phyloP scores from a whole-genome alignment of 1,284 basidiomycete species.

The Anthracocystis setariae region DNA sequence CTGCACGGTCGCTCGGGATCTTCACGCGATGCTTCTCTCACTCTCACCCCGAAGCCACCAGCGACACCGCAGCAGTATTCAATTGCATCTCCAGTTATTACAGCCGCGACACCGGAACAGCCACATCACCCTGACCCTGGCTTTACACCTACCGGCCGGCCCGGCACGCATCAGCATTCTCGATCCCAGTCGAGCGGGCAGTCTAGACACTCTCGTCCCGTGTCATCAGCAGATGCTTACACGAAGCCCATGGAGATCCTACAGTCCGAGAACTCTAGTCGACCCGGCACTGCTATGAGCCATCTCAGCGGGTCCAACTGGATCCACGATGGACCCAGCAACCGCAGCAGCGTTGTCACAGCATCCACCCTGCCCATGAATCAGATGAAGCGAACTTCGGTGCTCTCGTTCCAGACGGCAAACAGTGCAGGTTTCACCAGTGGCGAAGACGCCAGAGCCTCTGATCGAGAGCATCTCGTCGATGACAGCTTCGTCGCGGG shows the following conservation, averaged over 20 bases:
- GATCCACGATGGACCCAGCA: constrained; percentile 36
- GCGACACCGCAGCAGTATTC: constrained; percentile 15
- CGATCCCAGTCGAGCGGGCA: constrained; percentile 15
- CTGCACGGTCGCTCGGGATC: constrained; percentile 13
- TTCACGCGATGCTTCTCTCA: constrained; percentile 20
- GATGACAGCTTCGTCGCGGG: constrained; percentile 3
- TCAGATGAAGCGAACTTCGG: constrained; percentile 50
- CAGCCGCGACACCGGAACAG: constrained; percentile 39
- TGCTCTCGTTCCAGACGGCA: constrained; percentile 63
- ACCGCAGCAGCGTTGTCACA: constrained; percentile 48
- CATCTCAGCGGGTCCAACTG: constrained; percentile 45
- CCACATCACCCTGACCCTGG: constrained; percentile 8
- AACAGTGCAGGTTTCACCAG: constrained; percentile 54
- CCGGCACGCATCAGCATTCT: constrained; percentile 7
- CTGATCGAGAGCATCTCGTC: constrained; percentile 25
- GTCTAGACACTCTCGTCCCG: constrained; percentile 19
- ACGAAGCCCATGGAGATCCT: constrained; percentile 34
- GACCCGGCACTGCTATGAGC: constrained; percentile 44
- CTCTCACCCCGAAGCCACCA: constrained; percentile 24
- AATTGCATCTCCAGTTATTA: constrained; percentile 19
- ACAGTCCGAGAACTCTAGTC: constrained; percentile 32
- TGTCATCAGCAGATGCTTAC: constrained; percentile 50
- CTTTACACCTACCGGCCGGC: constrained; percentile 4
- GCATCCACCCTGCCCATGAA: constrained; percentile 25
- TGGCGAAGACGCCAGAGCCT: constrained; percentile 39